Evolutionary conservation across 2,329 filamentous ascomycete species (phyloP), one percentile per base, ranked within the genome.

Genomic region (Cladosporium sp.): DNA sequence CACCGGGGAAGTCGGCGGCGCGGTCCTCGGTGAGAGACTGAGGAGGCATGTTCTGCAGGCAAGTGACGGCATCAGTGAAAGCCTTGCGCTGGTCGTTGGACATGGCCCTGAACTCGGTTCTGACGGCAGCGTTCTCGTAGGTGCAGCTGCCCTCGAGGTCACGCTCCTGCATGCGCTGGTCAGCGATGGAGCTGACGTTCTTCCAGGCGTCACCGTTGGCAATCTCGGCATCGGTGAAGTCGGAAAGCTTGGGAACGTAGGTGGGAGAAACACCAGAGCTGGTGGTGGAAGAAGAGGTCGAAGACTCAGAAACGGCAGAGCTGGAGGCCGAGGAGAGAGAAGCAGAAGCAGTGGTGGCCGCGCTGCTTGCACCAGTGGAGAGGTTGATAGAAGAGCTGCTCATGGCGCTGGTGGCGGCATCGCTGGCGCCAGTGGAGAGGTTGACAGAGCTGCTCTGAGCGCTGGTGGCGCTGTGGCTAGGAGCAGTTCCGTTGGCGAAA

Each of bases 11-110:
- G 11, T 56, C 15, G 9, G 55, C 42, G 15, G 58, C 55, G 50
- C 64, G 51, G 8, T 52, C 53, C 12, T 51, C 50, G n/a, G 58
- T 63, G 60, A 63, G 62, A 49, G 52, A 51, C 37, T 55, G 56
- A 2, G 64, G 62, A 24, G 59, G 53, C 51, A 57, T 54, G 8
- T 58, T 55, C 45, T 60, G 57, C 20, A 65, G 56, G 51, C 64
- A 66, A 7, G 54, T 57, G 12, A 64, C 61, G 15, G 64, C 61
- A 39, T 63, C 57, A 15, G 64, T 67, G 54, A 62, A 65, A 47
- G 52, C 54, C 50, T 65, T 65, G 36, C 62, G 59, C 18, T 59
- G 60, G 8, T 51, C 57, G 8, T 52, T 41, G 38, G 56, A 39
- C 38, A 64, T 58, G 29, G 56, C 56, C 13, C 58, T 55, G 62